Percentiles rank a stretch among this genome's conserved stretches.
Conservation (phyloP, 1,284 basidiomycete species). For the Cutaneotrichosporon cutaneum region DNA sequence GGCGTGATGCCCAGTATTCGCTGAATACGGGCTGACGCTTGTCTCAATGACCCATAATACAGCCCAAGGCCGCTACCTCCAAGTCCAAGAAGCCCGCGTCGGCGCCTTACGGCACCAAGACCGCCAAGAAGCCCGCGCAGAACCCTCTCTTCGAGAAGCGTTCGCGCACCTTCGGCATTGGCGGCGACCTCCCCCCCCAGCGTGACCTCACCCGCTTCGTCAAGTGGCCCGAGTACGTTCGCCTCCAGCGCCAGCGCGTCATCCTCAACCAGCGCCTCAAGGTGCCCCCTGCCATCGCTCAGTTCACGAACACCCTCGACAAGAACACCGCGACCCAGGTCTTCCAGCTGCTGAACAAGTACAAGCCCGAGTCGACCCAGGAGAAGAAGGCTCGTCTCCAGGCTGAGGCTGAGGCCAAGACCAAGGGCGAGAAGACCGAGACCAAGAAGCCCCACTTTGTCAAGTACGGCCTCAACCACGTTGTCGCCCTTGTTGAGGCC, state of each 20-base stretch:
- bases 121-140: constrained; percentile 72
- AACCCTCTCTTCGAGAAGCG: constrained; percentile 94
- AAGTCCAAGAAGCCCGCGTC: constrained; percentile 54
- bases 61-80: constrained; percentile 55
- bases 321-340: constrained; percentile 99
- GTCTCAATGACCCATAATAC: constrained; percentile 51
- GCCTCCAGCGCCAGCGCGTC: constrained; percentile 97
- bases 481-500: constrained; percentile 89
- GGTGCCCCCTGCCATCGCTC: constrained; percentile 96
- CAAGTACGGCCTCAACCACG: constrained; percentile 98
- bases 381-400: constrained; percentile 97
- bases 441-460: constrained; percentile 90
- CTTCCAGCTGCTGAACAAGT: constrained; percentile 98
- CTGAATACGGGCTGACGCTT: constrained; percentile 38
- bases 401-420: constrained; percentile 71
- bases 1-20: constrained; percentile 37
- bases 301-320: constrained; percentile 97
- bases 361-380: constrained; percentile 67
- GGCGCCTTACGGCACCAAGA: constrained; percentile 64
- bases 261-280: constrained; percentile 98
- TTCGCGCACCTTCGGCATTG: constrained; percentile 93
- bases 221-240: constrained; percentile 99
- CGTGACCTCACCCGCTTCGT: constrained; percentile 95
- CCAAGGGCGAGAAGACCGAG: constrained; percentile 60
- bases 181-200: constrained; percentile 89